Base-by-base conservation (phyloP, 1,284 basidiomycete species). In the Cutaneotrichosporon sp. region DNA sequence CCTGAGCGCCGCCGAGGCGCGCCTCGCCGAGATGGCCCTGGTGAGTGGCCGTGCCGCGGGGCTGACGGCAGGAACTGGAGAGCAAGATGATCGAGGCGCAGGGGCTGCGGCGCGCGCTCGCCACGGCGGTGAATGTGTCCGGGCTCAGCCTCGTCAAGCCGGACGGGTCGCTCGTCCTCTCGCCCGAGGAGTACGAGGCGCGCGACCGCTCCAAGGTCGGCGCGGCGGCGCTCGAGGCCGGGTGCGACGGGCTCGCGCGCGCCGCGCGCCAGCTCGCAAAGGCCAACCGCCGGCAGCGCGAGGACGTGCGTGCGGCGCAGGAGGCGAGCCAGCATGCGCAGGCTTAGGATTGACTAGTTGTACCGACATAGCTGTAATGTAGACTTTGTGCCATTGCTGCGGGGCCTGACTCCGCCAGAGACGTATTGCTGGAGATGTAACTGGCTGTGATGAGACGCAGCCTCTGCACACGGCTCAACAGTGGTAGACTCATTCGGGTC, bases 61-160 rank as follows among this genome's bases (percentile, higher is more conserved):
- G 22, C 56, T 65, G 54, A 55, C 54, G 24, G 20, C 57, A 72
- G 70, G 65, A 67, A 46, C 66, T 68, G 43, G 69, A 72, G 59
- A 62, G 67, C 2, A 62, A 65, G 62, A 67, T 66, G 38, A 67
- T 73, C 54, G 70, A 73, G 56, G 58, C 66, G 8, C 61, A 68
- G 1, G 70, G 67, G 5, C 63, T 73, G n/a, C 68, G 69, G 22
- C 50, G 63, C 14, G 65, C 70, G 5, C 62, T 73, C 18, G n/a
- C 54, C 1, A 62, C 64, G 18, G 59, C 64, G 5, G 62, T 63
- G 2, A 33, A 31, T 3, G 51, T 59, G 45, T 49, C 60, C 8
- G 60, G 64, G 31, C 42, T 56, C 2, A 62, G 64, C 2, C 56
- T 71, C 24, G 46, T 68, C 38, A 64, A 65, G 24, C 45, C 59